A percentile compares a stretch with the other conserved stretches of the same genome.
Evolutionary conservation across 257 asterid genomes (phyloP).

Genomic region (Solanum tarapatanum): DNA sequence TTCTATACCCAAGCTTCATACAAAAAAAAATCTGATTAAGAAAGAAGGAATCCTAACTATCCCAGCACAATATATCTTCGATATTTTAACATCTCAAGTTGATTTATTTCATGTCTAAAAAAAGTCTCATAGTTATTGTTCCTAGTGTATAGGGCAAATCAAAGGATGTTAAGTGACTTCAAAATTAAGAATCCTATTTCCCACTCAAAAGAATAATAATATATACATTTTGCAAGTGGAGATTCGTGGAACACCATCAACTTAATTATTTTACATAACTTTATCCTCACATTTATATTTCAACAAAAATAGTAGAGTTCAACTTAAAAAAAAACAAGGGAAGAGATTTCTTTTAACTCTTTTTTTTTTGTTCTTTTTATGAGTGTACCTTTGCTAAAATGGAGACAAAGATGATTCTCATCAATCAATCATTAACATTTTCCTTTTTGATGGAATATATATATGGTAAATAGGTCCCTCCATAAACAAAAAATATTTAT

Average conservation of each 20-base stretch:
- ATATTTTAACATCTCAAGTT: neutral
- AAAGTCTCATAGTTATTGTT: neutral
- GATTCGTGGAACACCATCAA: slow-evolving; percentile 19
- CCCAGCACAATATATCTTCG: neutral
- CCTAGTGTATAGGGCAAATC: neutral
- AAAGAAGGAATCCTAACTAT: neutral
- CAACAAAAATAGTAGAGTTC: slow-evolving; percentile 1
- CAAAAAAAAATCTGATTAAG: neutral
- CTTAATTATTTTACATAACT: neutral
- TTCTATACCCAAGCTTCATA: neutral
- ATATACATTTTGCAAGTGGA: slow-evolving; percentile 6
- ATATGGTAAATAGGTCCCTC: slow-evolving; percentile 22
- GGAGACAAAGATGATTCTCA: slow-evolving; percentile 24
- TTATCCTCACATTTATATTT: neutral
- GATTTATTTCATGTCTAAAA: neutral
- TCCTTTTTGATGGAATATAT: neutral
- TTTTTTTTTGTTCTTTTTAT: slow-evolving; percentile 1
- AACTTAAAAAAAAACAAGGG: neutral
- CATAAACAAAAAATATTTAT: slow-evolving; percentile 10
- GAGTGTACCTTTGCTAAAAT: slow-evolving; percentile 13
- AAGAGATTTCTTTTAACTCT: neutral
- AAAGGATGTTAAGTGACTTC: neutral
- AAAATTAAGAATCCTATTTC: neutral
- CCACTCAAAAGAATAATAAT: neutral
- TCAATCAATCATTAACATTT: slow-evolving; percentile 9